Base-by-base conservation (phyloP, 768 basidiomycete species). In the Tephrocybe rancida region DNA sequence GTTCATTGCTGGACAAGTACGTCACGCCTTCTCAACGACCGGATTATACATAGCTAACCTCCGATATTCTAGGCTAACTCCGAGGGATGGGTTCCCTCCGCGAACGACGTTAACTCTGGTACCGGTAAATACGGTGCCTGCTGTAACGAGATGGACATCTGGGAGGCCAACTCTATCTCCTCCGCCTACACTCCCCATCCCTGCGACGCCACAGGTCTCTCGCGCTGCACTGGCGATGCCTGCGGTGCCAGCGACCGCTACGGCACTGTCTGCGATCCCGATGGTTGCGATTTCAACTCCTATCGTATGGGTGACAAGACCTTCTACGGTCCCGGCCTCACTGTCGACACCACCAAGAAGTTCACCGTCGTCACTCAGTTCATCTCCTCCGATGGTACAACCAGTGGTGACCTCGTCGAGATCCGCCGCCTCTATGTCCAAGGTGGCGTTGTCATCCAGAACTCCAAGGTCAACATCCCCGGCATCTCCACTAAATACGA, bases 261-360 rank as follows among this genome's bases (percentile, higher is more conserved):
- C 64, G 67, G 61, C 57, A 74, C 74, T 45, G n/a, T n/a, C n/a
- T n/a, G n/a, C n/a, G n/a, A n/a, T n/a, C n/a, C n/a, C n/a, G n/a
- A n/a, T n/a, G n/a, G 65, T 78, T 84, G 82, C 66, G 82, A 83
- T 62, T 84, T 81, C 77, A 84, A 82, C 78, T 79, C 82, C 29
- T 84, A 63, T 74, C 80, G 81, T 62, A 73, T 79, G 77, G 80
- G 81, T 34, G 64, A 67, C 62, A n/a, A n/a, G n/a, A n/a, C n/a
- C n/a, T n/a, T n/a, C n/a, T n/a, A n/a, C n/a, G n/a, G n/a, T n/a
- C n/a, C 64, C 16, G 77, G 77, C 55, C 58, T 63, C 63, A 79
- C 72, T 49, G 73, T 83, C 68, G 77, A 82, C 70, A 82, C 80
- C 62, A 72, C 52, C 65, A 61, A 69, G 57, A 72, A 71, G 59